Evolutionary conservation across 2,329 filamentous ascomycete species (phyloP), one percentile per base, ranked within the genome.

Genomic region (Metarhizium rileyi): DNA sequence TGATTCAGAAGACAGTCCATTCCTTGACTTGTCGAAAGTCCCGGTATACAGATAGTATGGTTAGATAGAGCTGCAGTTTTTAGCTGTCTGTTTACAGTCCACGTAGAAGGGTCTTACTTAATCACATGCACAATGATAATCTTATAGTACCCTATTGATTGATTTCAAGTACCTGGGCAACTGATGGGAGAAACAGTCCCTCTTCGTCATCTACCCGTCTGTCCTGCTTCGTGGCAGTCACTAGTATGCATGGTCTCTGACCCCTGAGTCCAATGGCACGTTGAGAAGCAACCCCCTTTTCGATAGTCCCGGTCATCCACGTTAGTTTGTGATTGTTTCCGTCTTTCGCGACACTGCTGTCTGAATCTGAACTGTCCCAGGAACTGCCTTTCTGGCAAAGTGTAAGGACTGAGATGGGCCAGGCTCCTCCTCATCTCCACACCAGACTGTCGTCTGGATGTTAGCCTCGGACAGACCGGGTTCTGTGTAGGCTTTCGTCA

Each of bases 381-480:
- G 23, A 4, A 36, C 20, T 9, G 41, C 18, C 14, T 51, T 46
- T n/a, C 41, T 36, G 25, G 25, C 10, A 25, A 45, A 27, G 2
- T 9, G 41, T 25, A 30, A 30, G 25, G 22, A 25, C 2, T 26
- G 33, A 22, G 27, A 26, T 35, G 20, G 42, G 6, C 22, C 26
- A 27, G 33, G 30, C 52, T 51, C 26, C 2, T n/a, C 46, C 12
- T 56, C 49, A 14, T 59, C 55, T 14, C 57, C 57, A 18, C 58
- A 61, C 63, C 63, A 65, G 30, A 65, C 59, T 27, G 52, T 50
- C 36, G 64, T 60, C 38, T 60, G 55, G 28, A 61, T 50, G 23
- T 42, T 42, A 16, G 9, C 38, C 20, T 50, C 48, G 18, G 55
- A 50, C 8, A 52, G 50, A 20, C 52, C 50, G 2, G 49, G 30